A percentile compares a stretch with the other conserved stretches of the same genome.
Evolutionary conservation across 805 yeast species (phyloP).

Genomic region (Candida verbasci): DNA sequence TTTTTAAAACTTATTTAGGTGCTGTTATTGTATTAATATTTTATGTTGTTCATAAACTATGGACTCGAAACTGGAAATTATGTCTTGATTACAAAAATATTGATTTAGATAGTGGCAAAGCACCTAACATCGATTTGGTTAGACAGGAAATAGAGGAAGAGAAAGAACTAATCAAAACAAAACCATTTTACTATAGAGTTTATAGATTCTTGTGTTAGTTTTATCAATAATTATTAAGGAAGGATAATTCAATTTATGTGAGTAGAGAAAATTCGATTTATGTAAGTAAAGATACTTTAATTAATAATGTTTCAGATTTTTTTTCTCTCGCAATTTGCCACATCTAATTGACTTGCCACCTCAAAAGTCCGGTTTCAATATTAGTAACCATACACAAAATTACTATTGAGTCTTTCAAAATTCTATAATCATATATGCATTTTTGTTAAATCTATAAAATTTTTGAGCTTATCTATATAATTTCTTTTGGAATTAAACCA

Average conservation of each 20-base stretch:
- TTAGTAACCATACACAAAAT: too few species aligned
- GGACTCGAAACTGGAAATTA: constrained; percentile 32
- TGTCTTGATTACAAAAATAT: constrained; percentile 42
- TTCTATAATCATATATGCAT: too few species aligned
- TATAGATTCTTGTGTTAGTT: constrained; percentile 15
- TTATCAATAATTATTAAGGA: too few species aligned
- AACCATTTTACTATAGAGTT: constrained; percentile 21
- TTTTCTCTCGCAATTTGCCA: too few species aligned
- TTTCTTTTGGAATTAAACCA: constrained; percentile 27
- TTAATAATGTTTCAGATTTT: too few species aligned
- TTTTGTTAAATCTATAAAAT: too few species aligned
- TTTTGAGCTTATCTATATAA: not conserved
- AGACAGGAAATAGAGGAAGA: constrained; percentile 48
- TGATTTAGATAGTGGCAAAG: constrained; percentile 60
- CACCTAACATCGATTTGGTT: constrained; percentile 49
- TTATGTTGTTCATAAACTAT: constrained; percentile 50
- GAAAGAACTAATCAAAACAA: constrained; percentile 11
- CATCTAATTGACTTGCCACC: too few species aligned
- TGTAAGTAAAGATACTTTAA: too few species aligned
- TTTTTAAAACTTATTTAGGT: constrained; percentile 57
- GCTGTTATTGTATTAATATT: constrained; percentile 40
- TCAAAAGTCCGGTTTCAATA: too few species aligned
- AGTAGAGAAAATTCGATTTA: too few species aligned
- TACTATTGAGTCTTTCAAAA: too few species aligned
- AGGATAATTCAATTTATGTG: too few species aligned